Evolutionary conservation across 1,284 basidiomycete genomes (phyloP), one percentile per base, ranked within the genome.

Genomic region (Ceratobasidium sp.): DNA sequence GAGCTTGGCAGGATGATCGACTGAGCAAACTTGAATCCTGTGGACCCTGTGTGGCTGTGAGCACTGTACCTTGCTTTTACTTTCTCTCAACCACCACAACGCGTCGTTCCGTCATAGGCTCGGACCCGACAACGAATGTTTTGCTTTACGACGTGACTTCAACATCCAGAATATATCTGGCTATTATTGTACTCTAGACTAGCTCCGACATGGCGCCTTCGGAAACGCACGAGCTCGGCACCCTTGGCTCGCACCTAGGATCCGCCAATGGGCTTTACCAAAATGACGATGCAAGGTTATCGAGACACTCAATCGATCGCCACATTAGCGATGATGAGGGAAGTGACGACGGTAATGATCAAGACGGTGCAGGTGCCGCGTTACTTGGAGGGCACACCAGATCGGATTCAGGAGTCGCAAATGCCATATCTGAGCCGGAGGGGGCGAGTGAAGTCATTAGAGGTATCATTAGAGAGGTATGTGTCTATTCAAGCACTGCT

Each of bases 401-500:
- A 17, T 29, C 60, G 13, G 32, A 65, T 22, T 49, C 45, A n/a
- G 34, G 31, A 40, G 35, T 12, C 2, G 34, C 49, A 6, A 29
- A 49, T 40, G 22, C 27, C 7, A 27, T 29, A 31, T 10, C 57
- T 15, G 13, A 34, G 20, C 31, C 60, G 8, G 13, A 6, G 31
- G 49, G 60, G n/a, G 60, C 60, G n/a, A 42, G 47, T 17, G 49
- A 65, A 53, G 60, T 62, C n/a, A 62, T 65, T 34, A 65, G 31
- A 40, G 49, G 49, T 1, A 65, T 65, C 29, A 65, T 65, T 17
- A 65, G 22, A 13, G 60, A 65, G 49, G 60, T 65, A 38, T n/a
- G 49, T 34, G 15, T 25, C 32, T 29, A 34, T n/a, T 27, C 47
- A 13, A 27, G 29, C n/a, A 38, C 13, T 40, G 32, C 31, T 22